Base-by-base conservation (phyloP, 2,329 filamentous ascomycete species). In the Aspergillus piperis region DNA sequence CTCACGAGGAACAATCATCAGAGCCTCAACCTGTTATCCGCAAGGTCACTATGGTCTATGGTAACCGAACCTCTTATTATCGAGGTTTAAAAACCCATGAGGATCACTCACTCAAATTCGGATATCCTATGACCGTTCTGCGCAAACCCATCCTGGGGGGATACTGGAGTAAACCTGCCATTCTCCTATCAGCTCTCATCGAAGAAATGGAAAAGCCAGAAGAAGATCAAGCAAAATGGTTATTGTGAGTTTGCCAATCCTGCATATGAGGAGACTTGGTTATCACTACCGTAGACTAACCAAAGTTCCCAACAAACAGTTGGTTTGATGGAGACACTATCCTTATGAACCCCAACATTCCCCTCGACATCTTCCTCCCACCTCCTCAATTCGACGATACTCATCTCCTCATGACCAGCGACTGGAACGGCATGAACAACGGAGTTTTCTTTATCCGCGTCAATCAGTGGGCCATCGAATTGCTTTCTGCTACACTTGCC, bases 131-230 rank as follows among this genome's bases (percentile, higher is more conserved):
- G 6, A 73, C 77, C 42, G 73, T 81, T 5, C 68, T 81, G 50
- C 77, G 78, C 5, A 70, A 78, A 38, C 64, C 73, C 2, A 70
- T 82, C 1, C 66, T 81, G 15, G 77, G 79, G 52, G 75, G 77
- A 41, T 70, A 78, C 5, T 81, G 79, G 79, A 78, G 74, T 51
- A 81, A 81, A 57, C 73, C 74, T 2, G 80, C 77, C 2, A 80
- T 80, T 61, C 75, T 81, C 32, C 68, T 80, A 8, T 71, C 73
- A 0, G 19, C 72, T 13, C 39, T 75, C 7, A 51, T 74, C 7
- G 59, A 68, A n/a, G 73, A 75, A 44, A 49, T 75, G 25, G 64
- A 63, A 36, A 71, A 73, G 53, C 68, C 70, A 19, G 62, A 54
- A 1, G 63, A 64, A 10, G 38, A 71, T 27, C 66, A 72, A 19